Base-by-base conservation (phyloP, 2,329 filamentous ascomycete species). In the Ophiocordyceps camponoti-rufipedis region DNA sequence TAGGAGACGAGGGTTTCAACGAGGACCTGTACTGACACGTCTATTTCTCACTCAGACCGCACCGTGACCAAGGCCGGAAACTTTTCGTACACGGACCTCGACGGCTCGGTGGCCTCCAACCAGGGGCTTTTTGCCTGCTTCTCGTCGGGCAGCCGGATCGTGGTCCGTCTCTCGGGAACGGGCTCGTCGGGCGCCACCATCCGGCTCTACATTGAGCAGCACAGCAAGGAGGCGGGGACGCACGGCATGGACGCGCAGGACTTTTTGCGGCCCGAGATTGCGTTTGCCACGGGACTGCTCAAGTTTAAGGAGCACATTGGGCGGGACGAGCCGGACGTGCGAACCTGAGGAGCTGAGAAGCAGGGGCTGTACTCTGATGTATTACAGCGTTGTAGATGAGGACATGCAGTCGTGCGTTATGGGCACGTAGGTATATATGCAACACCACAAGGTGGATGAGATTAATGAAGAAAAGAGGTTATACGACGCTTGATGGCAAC, bases 1-100 rank as follows among this genome's bases (percentile, higher is more conserved):
- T 6, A 16, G 9, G 8, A 6, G 13, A n/a, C 39, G 13, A 41
- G 18, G n/a, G 9, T 6, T 23, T 23, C 23, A 23, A 23, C 23
- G 23, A 23, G 23, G 23, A 23, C 23, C 23, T 23, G 23, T 23
- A 23, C 23, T 23, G n/a, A n/a, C n/a, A n/a, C n/a, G n/a, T n/a
- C n/a, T n/a, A n/a, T n/a, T n/a, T n/a, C n/a, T 19, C 7, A 19
- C 31, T n/a, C 46, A 77, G 74, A 72, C 51, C 84, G 83, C 61
- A 94, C 86, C 58, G 86, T 95, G 41, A 70, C 78, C 44, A 85
- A 93, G 56, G 89, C 88, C 7, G 91, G 88, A 53, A 88, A 98
- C 74, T 98, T 98, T 66, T 86, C 85, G 31, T 98, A 98, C 75
- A 96, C 86, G 9, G 91, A 98, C 60, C 80, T 98, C n/a, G 91